phyloP scores from a whole-genome alignment of 345 rosid species.

The Eucalyptus erythrocorys region DNA sequence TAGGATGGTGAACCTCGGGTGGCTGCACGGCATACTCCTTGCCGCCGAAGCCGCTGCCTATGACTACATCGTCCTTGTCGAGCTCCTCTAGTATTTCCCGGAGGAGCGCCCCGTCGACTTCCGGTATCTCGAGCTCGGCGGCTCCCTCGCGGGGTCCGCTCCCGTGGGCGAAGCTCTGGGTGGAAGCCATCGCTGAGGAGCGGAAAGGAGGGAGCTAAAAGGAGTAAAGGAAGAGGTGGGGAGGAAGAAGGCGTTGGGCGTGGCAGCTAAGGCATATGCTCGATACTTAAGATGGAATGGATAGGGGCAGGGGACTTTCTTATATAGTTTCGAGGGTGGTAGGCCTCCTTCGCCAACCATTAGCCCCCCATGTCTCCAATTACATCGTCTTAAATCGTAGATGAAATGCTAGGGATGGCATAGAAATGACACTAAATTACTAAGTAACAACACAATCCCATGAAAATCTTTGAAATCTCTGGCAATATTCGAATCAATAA shows the following conservation, averaged over 20 bases:
- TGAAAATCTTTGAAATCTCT: neutral
- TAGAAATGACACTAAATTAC: neutral
- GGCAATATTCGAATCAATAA: neutral
- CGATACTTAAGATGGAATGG: neutral
- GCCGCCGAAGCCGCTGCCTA: neutral
- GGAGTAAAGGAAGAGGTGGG: neutral
- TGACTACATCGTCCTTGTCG: neutral
- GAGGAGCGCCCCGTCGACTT: constrained; percentile 1
- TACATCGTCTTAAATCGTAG: neutral
- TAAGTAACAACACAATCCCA: neutral
- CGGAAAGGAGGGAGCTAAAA: neutral
- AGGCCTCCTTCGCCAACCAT: neutral
- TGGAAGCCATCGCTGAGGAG: neutral
- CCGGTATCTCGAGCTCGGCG: neutral
- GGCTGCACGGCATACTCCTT: neutral
- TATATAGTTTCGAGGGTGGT: neutral
- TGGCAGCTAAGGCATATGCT: neutral
- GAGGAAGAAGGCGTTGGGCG: neutral
- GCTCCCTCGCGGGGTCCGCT: neutral
- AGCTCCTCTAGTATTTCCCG: constrained; percentile 3
- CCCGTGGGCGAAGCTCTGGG: neutral
- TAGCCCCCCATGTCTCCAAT: neutral
- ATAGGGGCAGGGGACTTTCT: neutral
- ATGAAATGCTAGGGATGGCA: neutral
- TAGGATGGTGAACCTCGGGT: neutral